These are phyloP conservation scores for Rhodotorula sp. DNA, from an alignment of 1,284 basidiomycete genomes.

Conservation along the genomic window DNA sequence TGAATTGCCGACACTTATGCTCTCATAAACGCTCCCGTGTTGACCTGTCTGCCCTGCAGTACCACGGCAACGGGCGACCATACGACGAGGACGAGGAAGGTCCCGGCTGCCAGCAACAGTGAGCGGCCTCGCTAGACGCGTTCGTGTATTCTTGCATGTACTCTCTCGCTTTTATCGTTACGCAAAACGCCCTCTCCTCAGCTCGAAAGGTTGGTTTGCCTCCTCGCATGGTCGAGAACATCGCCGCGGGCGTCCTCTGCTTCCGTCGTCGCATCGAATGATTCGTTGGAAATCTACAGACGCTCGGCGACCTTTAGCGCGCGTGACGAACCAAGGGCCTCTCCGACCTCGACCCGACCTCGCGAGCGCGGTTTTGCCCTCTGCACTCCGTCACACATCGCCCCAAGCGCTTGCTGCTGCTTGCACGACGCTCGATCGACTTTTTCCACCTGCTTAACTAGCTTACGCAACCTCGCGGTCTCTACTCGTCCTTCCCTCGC, in stretches of 20 bases:
- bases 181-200: background rate
- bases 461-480: too few species aligned
- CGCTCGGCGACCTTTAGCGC: too few species aligned
- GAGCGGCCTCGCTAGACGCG: background rate
- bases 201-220: too few species aligned
- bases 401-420: background rate
- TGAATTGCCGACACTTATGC: slow-evolving; percentile 58
- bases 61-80: slow-evolving; percentile 16
- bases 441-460: too few species aligned
- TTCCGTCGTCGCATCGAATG: too few species aligned
- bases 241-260: too few species aligned
- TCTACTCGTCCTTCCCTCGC: too few species aligned
- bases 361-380: background rate
- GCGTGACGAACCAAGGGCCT: background rate
- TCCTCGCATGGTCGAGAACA: too few species aligned
- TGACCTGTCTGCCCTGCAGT: background rate
- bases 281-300: too few species aligned
- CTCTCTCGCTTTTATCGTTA: background rate
- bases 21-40: slow-evolving; percentile 63
- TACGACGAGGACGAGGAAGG: slow-evolving; percentile 49
- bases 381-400: background rate
- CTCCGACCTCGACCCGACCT: background rate
- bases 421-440: background rate
- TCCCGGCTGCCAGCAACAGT: slow-evolving; percentile 34
- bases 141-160: background rate